phyloP scores from a whole-genome alignment of 2,329 filamentous ascomycete genomes.

The Pseudogymnoascus sp. region DNA sequence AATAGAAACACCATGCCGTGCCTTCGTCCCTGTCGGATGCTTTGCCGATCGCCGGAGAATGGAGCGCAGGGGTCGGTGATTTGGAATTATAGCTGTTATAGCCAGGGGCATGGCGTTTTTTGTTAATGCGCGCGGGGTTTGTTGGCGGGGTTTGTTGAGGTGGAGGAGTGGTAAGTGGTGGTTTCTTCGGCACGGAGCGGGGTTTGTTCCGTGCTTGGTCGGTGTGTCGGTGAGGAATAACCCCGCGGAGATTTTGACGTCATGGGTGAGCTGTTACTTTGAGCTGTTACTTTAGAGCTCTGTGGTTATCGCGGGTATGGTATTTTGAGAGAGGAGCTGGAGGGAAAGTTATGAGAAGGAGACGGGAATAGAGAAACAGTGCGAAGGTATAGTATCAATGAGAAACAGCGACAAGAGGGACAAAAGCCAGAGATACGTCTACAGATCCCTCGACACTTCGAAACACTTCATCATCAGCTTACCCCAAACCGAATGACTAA shows the following conservation, averaged over 20 bases:
- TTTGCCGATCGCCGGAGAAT: background rate
- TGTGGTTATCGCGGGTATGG: background rate
- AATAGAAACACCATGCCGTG: background rate
- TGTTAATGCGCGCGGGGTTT: background rate
- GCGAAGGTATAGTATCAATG: background rate
- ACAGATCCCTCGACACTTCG: background rate
- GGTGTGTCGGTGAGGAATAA: background rate
- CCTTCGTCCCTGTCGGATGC: background rate
- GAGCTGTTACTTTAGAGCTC: background rate
- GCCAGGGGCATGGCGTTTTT: background rate
- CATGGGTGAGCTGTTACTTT: background rate
- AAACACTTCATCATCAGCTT: background rate
- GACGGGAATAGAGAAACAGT: background rate
- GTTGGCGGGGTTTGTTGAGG: conserved; percentile 4
- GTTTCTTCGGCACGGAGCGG: background rate
- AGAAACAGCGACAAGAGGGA: background rate
- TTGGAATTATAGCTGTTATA: conserved; percentile 3
- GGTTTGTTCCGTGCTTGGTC: background rate
- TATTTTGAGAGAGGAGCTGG: background rate
- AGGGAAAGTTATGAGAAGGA: background rate
- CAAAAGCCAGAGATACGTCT: background rate
- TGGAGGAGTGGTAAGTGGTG: background rate
- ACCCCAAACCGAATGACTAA: background rate
- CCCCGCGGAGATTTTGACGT: background rate
- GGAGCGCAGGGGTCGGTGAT: background rate